Percentiles rank a stretch among this genome's conserved stretches.
Evolutionary conservation across 2,329 filamentous ascomycete species (phyloP).

Genomic region (Fusarium cicatricum): DNA sequence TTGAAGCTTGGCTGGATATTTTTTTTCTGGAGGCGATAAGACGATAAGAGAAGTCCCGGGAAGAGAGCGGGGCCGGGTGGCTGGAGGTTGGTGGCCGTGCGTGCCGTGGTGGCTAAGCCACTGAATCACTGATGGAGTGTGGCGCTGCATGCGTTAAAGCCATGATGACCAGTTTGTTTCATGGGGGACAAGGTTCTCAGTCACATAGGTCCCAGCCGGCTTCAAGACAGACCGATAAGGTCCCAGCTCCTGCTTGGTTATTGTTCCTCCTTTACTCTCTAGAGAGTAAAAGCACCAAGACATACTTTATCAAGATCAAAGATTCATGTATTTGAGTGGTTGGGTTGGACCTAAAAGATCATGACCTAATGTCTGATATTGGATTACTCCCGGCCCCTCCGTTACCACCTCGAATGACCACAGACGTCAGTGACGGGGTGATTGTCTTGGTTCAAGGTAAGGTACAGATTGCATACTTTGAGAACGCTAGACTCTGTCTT

Average conservation of each 20-base stretch:
- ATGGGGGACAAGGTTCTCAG: conserved; percentile 7
- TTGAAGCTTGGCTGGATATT: conserved; percentile 11
- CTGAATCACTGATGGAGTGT: neutral
- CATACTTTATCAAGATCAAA: no score
- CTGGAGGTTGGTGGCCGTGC: neutral
- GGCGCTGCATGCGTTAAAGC: no score
- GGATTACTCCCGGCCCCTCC: conserved; percentile 4
- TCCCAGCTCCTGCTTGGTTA: neutral
- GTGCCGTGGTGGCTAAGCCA: conserved; percentile 9
- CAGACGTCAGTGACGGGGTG: conserved; percentile 4
- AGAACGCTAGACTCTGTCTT: no score
- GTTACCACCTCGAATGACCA: conserved; percentile 1
- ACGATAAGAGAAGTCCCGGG: conserved; percentile 12
- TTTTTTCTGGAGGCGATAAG: conserved; percentile 22
- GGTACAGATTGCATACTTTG: no score
- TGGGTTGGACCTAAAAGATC: neutral
- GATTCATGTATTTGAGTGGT: no score
- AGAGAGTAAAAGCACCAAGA: neutral
- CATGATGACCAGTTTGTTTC: conserved; percentile 20
- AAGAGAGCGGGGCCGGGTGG: conserved; percentile 14
- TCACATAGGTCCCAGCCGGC: conserved; percentile 12
- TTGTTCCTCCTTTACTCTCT: neutral
- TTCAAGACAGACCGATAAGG: neutral
- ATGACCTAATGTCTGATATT: conserved; percentile 5
- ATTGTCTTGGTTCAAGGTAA: conserved; percentile 1